Base-by-base conservation (phyloP, 1,139 yeast species). In the Blastobotrys capitulatus region DNA sequence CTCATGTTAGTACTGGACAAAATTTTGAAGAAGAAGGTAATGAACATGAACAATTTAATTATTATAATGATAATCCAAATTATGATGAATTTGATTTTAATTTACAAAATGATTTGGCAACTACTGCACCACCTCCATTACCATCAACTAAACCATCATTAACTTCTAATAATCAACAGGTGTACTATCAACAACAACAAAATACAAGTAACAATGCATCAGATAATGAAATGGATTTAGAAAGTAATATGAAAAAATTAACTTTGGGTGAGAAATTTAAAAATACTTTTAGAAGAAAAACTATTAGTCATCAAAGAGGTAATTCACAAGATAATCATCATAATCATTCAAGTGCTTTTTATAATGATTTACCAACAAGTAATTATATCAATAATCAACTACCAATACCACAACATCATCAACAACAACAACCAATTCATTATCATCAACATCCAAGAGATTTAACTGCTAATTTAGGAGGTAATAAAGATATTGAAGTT, bases 261-360 rank as follows among this genome's bases (percentile, higher is more conserved):
- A 38, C 42, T 16, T 15, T 44, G 13, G 38, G 38, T 5, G 43
- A 38, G 10, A 38, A 32, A 38, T 44, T 44, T 19, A 27, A 32
- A 13, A 38, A 6, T 19, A 44, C 47, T n/a, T 44, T 44, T 22
- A 36, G 43, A 18, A 36, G 42, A 12, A 38, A 29, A 16, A 31
- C 31, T 20, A 31, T 31, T 15, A 41, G 20, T 13, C 32, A 22
- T 39, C 32, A 39, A 3, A 2, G 27, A 6, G 22, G 22, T 12
- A 19, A 20, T 6, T 25, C 19, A 18, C 26, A 35, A 16, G 19
- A 35, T 34, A 12, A 22, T 8, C 13, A 36, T 12, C 8, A n/a
- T 6, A 16, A 34, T 16, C 8, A 34, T 6, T 36, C 39, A 26
- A 16, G n/a, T 18, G 26, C 16, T 6, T 18, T 37, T 19, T 37